Evolutionary conservation across 1,139 yeast species (phyloP), one percentile per base, ranked within the genome.

Genomic region (Magnusiomyces ingens): DNA sequence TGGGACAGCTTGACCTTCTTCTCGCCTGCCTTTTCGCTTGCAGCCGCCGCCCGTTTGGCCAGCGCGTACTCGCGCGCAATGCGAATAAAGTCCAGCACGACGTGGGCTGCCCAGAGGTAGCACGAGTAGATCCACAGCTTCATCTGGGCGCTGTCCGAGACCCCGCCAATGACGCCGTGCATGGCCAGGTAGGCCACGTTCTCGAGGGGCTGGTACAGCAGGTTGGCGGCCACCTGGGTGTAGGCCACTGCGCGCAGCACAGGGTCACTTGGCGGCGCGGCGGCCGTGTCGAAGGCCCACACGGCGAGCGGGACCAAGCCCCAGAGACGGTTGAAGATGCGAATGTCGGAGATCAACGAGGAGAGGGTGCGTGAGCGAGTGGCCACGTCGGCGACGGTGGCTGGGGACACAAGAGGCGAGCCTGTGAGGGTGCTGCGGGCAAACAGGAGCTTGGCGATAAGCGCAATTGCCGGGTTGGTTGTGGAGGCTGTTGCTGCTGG

Each of bases 51-150:
- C n/a, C 51, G 5, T 26, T 45, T 50, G 46, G 17, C 36, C 12
- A 45, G 19, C 21, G n/a, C 32, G 35, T 54, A 50, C 40, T 53
- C 63, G 2, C 65, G 56, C 36, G 49, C 55, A 3, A 65, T 57
- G n/a, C 67, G 55, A 17, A 60, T 52, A 8, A 70, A 56, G 58
- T 72, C 77, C 36, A 72, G 60, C 43, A 68, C 64, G 19, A 73
- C 74, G 55, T 73, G 72, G 15, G 67, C 63, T 1, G 75, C 74
- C 77, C 77, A 74, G 55, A 67, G 61, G 53, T 68, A 60, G 52
- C 73, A 69, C n/a, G 73, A 67, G 50, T 62, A 61, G 32, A 68
- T 60, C 75, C 75, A 72, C n/a, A 74, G 60, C 51, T 63, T 62
- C 3, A 55, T 54, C 51, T 62, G 63, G 50, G 53, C 59, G 53